Base-by-base conservation (phyloP, 176 grass and related monocot species). In the Panicum miliaceum region DNA sequence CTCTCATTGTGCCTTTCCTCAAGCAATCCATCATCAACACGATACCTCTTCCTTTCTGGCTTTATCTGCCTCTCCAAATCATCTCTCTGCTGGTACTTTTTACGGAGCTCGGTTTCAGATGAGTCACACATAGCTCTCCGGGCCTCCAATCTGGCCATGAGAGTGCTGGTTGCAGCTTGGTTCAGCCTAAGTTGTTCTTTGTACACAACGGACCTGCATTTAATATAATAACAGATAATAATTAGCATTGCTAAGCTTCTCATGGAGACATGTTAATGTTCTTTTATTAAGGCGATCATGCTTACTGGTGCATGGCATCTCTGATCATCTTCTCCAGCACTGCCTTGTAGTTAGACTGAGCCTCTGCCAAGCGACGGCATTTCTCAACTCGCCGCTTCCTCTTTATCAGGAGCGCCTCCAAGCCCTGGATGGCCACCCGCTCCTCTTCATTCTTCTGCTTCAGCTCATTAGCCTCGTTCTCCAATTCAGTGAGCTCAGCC, bases 321-420 rank as follows among this genome's bases (percentile, higher is more conserved):
- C 96, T 89, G 78, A 99, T 96, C 96, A 99, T 99, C 87, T 99
- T 99, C 87, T 99, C 96, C n/a, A 99, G 81, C 27, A 92, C 90
- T 0, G 80, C 77, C 88, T 99, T 99, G 86, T 99, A 96, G 54
- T 92, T 91, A 25, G 93, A 92, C 71, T 96, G 96, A 50, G 93
- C 89, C 41, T 99, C 96, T 12, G 96, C 89, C 82, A 99, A 81
- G 63, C 92, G 90, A 6, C 88, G 89, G 0, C 85, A 88, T 76
- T 96, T 99, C 69, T 96, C 96, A 10, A 91, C 93, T 66, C 93
- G 79, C 32, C 85, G 83, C 29, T 76, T 71, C 71, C 85, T 88
- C 86, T 92, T 94, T 64, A 96, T 85, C 4, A 99, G 86, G 63
- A 96, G 85, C 3, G 70, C 73, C 68, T 99, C 96, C 86, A 99